Percentiles rank a stretch among this genome's conserved stretches.
Evolutionary conservation across 805 yeast species (phyloP).

Genomic region (Yarrowia yakushimensis): DNA sequence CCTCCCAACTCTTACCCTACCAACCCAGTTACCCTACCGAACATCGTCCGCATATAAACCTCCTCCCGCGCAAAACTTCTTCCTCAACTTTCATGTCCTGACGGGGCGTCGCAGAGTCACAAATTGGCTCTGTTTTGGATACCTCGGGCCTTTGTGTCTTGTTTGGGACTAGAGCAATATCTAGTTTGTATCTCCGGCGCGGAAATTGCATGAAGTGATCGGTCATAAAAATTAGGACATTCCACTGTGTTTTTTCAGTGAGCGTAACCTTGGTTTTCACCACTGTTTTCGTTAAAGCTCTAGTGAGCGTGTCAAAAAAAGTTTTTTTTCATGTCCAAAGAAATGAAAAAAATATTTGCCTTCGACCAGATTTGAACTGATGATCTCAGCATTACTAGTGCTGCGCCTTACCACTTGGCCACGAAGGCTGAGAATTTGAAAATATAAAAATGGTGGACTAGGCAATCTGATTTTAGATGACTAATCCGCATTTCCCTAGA

Average conservation of each 20-base stretch:
- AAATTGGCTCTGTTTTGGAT: slow-evolving; percentile 11
- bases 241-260: neutral
- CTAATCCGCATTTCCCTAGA: neutral
- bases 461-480: neutral
- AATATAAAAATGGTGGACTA: too few species aligned
- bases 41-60: neutral
- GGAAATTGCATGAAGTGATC: slow-evolving; percentile 16
- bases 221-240: slow-evolving; percentile 19
- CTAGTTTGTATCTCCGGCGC: slow-evolving; percentile 19
- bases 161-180: slow-evolving; percentile 12
- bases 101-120: slow-evolving; percentile 16
- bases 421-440: slow-evolving; percentile 16
- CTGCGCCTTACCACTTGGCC: slow-evolving; percentile 23
- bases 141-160: slow-evolving; percentile 8
- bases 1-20: neutral
- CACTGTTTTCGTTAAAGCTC: too few species aligned
- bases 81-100: slow-evolving; percentile 20
- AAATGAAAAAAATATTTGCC: neutral
- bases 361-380: slow-evolving; percentile 20
- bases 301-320: neutral
- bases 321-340: too few species aligned
- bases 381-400: slow-evolving; percentile 20
- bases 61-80: neutral
- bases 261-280: neutral
- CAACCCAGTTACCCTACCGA: neutral